A percentile compares a stretch with the other conserved stretches of the same genome.
These are phyloP conservation scores for Yarrowia porcina DNA, from an alignment of 805 yeast genomes.

Conservation along the genomic window DNA sequence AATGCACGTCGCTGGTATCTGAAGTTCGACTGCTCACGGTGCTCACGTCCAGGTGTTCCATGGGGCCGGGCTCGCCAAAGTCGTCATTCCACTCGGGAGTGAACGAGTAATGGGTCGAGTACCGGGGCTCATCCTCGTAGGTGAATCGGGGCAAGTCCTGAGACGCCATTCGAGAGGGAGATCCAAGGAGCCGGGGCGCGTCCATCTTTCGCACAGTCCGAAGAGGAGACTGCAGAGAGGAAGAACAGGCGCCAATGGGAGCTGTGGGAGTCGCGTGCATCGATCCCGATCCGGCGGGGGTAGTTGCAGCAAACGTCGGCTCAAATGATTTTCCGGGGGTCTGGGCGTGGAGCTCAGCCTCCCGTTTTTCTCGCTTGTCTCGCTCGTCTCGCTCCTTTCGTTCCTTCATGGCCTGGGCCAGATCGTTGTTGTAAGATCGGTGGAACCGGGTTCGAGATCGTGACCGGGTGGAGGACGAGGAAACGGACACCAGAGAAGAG, in stretches of 20 bases:
- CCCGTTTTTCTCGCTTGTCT: constrained; percentile 3
- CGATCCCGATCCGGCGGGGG: constrained; percentile 18
- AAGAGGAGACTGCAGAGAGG: constrained; percentile 20
- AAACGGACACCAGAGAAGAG: constrained; percentile 26
- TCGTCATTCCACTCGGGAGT: constrained; percentile 15
- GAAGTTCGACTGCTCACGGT: constrained; percentile 19
- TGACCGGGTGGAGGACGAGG: constrained; percentile 20
- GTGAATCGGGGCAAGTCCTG: constrained; percentile 12
- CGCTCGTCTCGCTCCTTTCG: constrained; percentile 24
- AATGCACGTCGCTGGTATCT: neutral
- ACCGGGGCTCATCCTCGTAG: constrained; percentile 13
- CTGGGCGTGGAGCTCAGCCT: neutral
- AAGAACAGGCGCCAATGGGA: neutral
- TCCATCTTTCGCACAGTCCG: constrained; percentile 20
- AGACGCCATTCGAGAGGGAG: constrained; percentile 11
- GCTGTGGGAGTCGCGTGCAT: constrained; percentile 19
- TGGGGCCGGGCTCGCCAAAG: constrained; percentile 38
- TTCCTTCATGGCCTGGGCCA: constrained; percentile 25
- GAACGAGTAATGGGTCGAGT: constrained; percentile 10
- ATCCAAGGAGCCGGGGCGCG: constrained; percentile 13
- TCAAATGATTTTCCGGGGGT: neutral
- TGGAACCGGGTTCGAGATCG: constrained; percentile 27
- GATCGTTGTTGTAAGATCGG: constrained; percentile 28
- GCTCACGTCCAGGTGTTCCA: constrained; percentile 29
- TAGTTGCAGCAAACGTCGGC: neutral